Evolutionary conservation across 192 early-diverging fungal genomes (phyloP).

Genomic region (Kappamyces sp.): DNA sequence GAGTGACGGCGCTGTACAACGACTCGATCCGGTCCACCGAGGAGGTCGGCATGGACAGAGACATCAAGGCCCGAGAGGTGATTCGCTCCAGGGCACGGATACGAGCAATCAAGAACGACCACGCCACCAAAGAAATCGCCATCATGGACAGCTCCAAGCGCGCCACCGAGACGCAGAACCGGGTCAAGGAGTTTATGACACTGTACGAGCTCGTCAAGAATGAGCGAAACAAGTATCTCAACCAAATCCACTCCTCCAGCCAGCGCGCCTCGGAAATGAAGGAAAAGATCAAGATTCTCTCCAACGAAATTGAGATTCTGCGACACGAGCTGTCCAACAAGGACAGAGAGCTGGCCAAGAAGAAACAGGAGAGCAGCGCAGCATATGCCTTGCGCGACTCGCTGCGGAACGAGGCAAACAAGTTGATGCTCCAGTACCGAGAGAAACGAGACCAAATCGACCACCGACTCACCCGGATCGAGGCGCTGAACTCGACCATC

Average conservation of each 20-base stretch:
- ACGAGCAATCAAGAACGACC: slow-evolving; percentile 41
- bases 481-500: slow-evolving; percentile 48
- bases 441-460: slow-evolving; percentile 54
- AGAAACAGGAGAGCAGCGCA: slow-evolving; percentile 48
- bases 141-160: slow-evolving; percentile 45
- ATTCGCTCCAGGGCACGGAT: slow-evolving; percentile 42
- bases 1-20: slow-evolving; percentile 14
- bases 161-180: slow-evolving; percentile 37
- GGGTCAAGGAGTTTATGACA: slow-evolving; percentile 49
- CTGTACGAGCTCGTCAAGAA: slow-evolving; percentile 59
- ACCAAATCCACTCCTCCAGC: slow-evolving; percentile 51
- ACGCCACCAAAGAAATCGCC: slow-evolving; percentile 41
- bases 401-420: slow-evolving; percentile 60
- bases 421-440: slow-evolving; percentile 41
- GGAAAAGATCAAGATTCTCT: slow-evolving; percentile 57
- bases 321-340: slow-evolving; percentile 52
- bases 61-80: slow-evolving; percentile 54
- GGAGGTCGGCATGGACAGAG: slow-evolving; percentile 38
- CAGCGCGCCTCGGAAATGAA: slow-evolving; percentile 61
- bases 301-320: slow-evolving; percentile 60
- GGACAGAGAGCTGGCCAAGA: slow-evolving; percentile 49
- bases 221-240: slow-evolving; percentile 61
- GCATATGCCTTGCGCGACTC: slow-evolving; percentile 46
- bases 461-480: slow-evolving; percentile 51
- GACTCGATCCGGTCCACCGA: slow-evolving; percentile 30